A percentile compares a stretch with the other conserved stretches of the same genome.
Evolutionary conservation across 2,329 filamentous ascomycete species (phyloP).

Genomic region (Xylariales sp.): DNA sequence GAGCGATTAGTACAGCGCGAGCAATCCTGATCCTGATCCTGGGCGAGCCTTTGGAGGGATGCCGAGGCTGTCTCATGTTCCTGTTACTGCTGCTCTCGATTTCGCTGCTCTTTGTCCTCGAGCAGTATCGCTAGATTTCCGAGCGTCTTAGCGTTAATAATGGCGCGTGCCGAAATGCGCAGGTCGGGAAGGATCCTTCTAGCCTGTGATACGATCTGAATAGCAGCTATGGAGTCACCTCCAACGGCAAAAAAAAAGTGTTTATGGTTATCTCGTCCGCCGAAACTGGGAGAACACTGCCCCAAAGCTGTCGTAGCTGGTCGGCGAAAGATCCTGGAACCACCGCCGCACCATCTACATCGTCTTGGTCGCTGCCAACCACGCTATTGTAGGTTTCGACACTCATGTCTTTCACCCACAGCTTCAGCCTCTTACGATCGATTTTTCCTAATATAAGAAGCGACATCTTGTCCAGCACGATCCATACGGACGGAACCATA

Average conservation of each 20-base stretch:
- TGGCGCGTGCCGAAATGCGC: background rate
- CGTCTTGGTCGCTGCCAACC: background rate
- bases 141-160: background rate
- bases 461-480: conserved; percentile 9
- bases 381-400: background rate
- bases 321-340: background rate
- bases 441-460: conserved; percentile 9
- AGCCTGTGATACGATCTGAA: background rate
- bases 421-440: conserved; percentile 6
- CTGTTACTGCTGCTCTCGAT: background rate
- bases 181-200: background rate
- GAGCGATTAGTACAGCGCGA: background rate
- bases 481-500: conserved; percentile 9
- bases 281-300: background rate
- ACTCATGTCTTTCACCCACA: background rate
- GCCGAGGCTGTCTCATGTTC: background rate
- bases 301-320: background rate
- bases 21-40: background rate
- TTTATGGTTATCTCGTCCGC: background rate
- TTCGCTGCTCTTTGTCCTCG: too few relatives aligned
- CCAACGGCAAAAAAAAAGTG: background rate
- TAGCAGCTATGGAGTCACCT: background rate
- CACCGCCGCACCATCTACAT: background rate
- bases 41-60: background rate
- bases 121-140: background rate